phyloP scores from a whole-genome alignment of 2,329 filamentous ascomycete genomes.

The Fusarium floridanum region DNA sequence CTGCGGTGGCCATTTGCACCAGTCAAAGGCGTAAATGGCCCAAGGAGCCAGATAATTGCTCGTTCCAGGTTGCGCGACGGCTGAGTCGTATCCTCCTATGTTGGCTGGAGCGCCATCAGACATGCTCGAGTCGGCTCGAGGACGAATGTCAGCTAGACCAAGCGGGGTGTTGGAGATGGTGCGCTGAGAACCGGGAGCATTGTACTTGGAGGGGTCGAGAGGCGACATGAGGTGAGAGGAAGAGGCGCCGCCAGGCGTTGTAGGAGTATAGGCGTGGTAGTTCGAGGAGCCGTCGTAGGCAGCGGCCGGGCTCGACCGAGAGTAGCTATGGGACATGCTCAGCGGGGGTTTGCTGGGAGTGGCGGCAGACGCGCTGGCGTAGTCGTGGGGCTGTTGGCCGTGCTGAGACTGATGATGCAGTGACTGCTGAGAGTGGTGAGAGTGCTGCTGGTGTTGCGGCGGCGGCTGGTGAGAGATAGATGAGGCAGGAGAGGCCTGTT shows the following conservation, averaged over 20 bases:
- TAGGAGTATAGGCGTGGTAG: conserved; percentile 70
- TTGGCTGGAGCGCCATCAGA: conserved; percentile 77
- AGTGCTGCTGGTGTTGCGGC: conserved; percentile 52
- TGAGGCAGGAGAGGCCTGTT: conserved; percentile 51
- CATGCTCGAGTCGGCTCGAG: conserved; percentile 84
- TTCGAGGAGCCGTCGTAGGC: conserved; percentile 66
- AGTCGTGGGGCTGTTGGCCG: conserved; percentile 69
- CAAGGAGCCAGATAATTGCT: conserved; percentile 96
- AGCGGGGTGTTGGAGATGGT: conserved; percentile 86
- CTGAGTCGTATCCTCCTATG: conserved; percentile 73
- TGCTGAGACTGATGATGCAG: conserved; percentile 58
- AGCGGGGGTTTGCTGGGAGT: conserved; percentile 76
- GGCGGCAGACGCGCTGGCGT: conserved; percentile 30
- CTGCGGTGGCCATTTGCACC: conserved; percentile 97
- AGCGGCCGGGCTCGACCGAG: conserved; percentile 83
- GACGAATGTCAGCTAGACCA: conserved; percentile 91
- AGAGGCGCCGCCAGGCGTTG: conserved; percentile 71
- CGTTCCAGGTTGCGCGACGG: conserved; percentile 75
- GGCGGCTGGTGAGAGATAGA: conserved; percentile 50
- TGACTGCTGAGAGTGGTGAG: conserved; percentile 49
- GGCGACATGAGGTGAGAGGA: conserved; percentile 75
- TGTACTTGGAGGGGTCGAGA: conserved; percentile 66
- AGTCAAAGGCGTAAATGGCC: conserved; percentile 97
- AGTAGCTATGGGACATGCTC: conserved; percentile 79
- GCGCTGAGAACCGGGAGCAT: conserved; percentile 69